Evolutionary conservation across 768 basidiomycete genomes (phyloP), one percentile per base, ranked within the genome.

Genomic region (Lactarius indigo): DNA sequence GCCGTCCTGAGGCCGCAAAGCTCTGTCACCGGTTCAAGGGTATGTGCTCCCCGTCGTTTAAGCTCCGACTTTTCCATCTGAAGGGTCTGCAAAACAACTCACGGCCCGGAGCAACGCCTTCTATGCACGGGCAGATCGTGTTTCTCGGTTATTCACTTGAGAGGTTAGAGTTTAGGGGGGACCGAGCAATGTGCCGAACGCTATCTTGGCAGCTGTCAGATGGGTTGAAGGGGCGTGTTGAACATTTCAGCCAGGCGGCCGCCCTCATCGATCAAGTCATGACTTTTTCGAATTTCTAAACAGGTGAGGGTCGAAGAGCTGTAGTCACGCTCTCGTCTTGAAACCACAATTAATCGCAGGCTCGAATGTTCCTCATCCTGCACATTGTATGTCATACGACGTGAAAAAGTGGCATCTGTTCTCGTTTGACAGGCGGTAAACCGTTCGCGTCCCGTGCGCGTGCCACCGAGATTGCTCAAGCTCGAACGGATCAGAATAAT

Each of bases 201-300:
- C 44, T 66, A 62, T 57, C 60, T 52, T 62, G 61, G 50, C 65
- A 66, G 56, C 65, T 66, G 65, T 66, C 65, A 66, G 65, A 56
- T 66, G 65, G 23, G 37, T 57, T 37, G 65, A 62, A 65, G 60
- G 44, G 52, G 33, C 15, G 39, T 62, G 61, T 61, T 47, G 60
- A 50, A 28, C 33, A 37, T 39, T 35, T 56, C 60, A 35, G 55
- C 44, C 60, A 57, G 57, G 55, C 55, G 30, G 33, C 28, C n/a
- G 33, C 13, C 59, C 50, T n/a, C 47, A 52, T 52, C 50, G 50
- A 52, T 52, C 50, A 52, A 52, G 50, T 30, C 26, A 62, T 66
- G 65, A 52, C 44, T 57, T 62, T 33, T 62, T 44, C 60, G 44
- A 62, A 57, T 10, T 50, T 66, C 60, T 66, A 57, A 50, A 50